Percentiles rank a stretch among this genome's conserved stretches.
These are phyloP conservation scores for Hysterium pulicare DNA, from an alignment of 2,329 filamentous ascomycete genomes.

Conservation along the genomic window DNA sequence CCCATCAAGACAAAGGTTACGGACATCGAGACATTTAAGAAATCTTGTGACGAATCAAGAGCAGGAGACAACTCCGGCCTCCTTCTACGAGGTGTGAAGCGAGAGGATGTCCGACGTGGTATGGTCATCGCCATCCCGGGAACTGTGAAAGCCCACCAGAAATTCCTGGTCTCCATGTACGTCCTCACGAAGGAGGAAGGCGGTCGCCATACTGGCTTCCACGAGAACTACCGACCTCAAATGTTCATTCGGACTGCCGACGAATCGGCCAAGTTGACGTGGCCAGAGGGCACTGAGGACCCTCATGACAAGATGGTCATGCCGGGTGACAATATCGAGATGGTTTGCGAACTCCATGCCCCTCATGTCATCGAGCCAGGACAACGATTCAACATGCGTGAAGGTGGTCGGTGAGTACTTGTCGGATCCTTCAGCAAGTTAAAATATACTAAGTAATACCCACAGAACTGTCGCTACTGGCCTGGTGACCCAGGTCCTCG, in stretches of 20 bases:
- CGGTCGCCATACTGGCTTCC: slow-evolving; percentile 93
- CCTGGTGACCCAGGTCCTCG: slow-evolving; percentile 36
- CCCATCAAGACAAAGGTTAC: slow-evolving; percentile 98
- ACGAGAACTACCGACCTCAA: slow-evolving; percentile 94
- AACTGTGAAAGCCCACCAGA: slow-evolving; percentile 77
- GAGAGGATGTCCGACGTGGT: slow-evolving; percentile 89
- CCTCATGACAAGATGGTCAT: slow-evolving; percentile 76
- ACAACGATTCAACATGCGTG: slow-evolving; percentile 96
- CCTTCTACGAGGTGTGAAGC: slow-evolving; percentile 89
- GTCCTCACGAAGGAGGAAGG: slow-evolving; percentile 97
- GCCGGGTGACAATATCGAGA: slow-evolving; percentile 98
- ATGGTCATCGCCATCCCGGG: slow-evolving; percentile 91
- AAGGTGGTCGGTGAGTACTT: slow-evolving; percentile 67
- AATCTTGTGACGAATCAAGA: slow-evolving; percentile 93
- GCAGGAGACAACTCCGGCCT: slow-evolving; percentile 98
- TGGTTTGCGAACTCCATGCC: slow-evolving; percentile 81
- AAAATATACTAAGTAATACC: neutral
- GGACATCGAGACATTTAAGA: slow-evolving; percentile 99
- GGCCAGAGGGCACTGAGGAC: slow-evolving; percentile 80
- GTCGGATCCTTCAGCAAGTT: slow-evolving; percentile 38
- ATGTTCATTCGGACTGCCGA: slow-evolving; percentile 91
- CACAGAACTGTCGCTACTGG: slow-evolving; percentile 36
- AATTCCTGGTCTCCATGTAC: slow-evolving; percentile 96
- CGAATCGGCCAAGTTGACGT: slow-evolving; percentile 71
- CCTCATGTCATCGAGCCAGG: slow-evolving; percentile 86